Conservation (phyloP, 1,139 yeast species). For the Candida smagusa region DNA sequence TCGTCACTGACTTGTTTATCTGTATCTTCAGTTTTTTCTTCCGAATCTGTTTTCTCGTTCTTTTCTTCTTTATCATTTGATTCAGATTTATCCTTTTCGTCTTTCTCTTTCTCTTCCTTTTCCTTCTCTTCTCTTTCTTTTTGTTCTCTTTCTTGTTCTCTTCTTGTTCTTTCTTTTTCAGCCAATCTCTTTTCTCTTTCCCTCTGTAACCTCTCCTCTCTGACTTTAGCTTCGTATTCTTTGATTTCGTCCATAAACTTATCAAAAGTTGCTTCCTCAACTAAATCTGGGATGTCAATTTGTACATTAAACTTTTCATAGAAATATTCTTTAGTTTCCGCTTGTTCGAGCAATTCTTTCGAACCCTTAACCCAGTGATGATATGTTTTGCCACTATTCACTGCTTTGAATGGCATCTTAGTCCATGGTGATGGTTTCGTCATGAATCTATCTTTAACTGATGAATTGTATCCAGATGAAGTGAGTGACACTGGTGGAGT, state of each 20-base stretch:
- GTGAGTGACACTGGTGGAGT: constrained; percentile 73
- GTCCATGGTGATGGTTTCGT: constrained; percentile 84
- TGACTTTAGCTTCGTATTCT: constrained; percentile 23
- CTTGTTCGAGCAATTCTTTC: constrained; percentile 43
- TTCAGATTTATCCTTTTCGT: constrained; percentile 1
- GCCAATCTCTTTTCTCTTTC: constrained; percentile 22
- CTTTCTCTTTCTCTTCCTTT: constrained; percentile 7
- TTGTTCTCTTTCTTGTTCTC: constrained; percentile 6
- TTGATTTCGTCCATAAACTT: constrained; percentile 42
- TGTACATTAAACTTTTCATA: constrained; percentile 75
- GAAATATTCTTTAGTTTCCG: constrained; percentile 51
- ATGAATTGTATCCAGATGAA: constrained; percentile 41
- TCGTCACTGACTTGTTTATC: constrained; percentile 4
- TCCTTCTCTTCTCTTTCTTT: constrained; percentile 6
- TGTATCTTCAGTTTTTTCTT: constrained; percentile 2
- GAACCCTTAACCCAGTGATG: constrained; percentile 89
- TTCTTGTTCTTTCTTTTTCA: constrained; percentile 12
- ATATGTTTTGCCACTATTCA: constrained; percentile 45
- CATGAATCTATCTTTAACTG: constrained; percentile 64
- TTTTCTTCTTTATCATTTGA: constrained; percentile 3
- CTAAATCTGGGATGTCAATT: constrained; percentile 67
- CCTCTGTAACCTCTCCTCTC: constrained; percentile 14
- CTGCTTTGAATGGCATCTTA: constrained; percentile 53
- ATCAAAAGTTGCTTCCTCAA: constrained; percentile 61
- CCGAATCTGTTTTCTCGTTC: constrained; percentile 3